Evolutionary conservation across 2,329 filamentous ascomycete genomes (phyloP).

Genomic region (Aureobasidium sp.): DNA sequence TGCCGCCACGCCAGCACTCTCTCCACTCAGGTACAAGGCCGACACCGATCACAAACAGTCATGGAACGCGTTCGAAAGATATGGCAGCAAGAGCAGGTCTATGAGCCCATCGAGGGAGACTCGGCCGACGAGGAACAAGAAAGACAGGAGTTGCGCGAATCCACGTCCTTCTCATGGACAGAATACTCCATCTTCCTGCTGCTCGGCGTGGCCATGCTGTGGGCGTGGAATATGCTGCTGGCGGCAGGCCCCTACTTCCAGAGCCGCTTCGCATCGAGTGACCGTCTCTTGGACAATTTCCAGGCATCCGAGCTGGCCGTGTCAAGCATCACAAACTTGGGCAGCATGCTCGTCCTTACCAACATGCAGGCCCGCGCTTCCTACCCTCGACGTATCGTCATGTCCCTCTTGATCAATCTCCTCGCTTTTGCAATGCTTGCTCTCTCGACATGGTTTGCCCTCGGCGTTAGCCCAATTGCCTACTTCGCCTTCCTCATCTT

Average conservation of each 20-base stretch:
- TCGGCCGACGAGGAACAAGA: slow-evolving; percentile 19
- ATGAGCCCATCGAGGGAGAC: slow-evolving; percentile 24
- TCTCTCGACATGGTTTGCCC: slow-evolving; percentile 65
- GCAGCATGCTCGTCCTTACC: slow-evolving; percentile 66
- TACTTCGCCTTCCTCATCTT: slow-evolving; percentile 79
- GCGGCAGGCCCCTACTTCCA: slow-evolving; percentile 92
- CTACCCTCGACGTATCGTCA: slow-evolving; percentile 79
- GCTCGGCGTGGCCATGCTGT: slow-evolving; percentile 88
- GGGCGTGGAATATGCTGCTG: slow-evolving; percentile 99
- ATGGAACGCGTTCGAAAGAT: slow-evolving; percentile 24
- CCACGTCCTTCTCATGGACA: slow-evolving; percentile 62
- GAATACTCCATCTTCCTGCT: slow-evolving; percentile 82
- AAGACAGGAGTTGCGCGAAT: slow-evolving; percentile 3
- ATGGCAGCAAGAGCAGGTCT: slow-evolving; percentile 26
- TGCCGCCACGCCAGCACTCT: not conserved
- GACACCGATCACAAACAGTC: slow-evolving; percentile 2
- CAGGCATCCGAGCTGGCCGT: slow-evolving; percentile 84
- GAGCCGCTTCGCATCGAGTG: slow-evolving; percentile 63
- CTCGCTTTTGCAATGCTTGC: slow-evolving; percentile 69
- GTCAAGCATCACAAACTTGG: slow-evolving; percentile 75
- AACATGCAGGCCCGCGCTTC: slow-evolving; percentile 75
- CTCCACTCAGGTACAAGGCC: not conserved
- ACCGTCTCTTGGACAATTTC: slow-evolving; percentile 72
- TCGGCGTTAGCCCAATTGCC: slow-evolving; percentile 50
- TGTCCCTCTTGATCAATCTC: slow-evolving; percentile 71